These are phyloP conservation scores for Paracamarosporium sp. DNA, from an alignment of 2,329 filamentous ascomycete species.

Conservation along the genomic window DNA sequence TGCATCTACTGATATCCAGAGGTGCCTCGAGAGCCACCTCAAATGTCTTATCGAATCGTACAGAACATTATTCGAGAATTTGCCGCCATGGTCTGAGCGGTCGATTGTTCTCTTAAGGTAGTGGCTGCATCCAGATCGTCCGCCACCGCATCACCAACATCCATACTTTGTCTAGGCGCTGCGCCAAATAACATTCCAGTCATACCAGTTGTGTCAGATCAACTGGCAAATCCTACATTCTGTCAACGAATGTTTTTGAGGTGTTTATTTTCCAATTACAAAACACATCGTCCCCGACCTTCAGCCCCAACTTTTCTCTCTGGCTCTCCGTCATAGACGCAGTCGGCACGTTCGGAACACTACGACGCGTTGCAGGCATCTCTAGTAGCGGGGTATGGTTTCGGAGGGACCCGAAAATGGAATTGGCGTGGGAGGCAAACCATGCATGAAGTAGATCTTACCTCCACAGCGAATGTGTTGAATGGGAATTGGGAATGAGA, in stretches of 20 bases:
- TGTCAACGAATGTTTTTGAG: not conserved
- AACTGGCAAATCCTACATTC: conserved; percentile 5
- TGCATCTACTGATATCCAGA: not conserved
- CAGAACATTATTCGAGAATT: not conserved
- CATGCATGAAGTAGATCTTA: conserved; percentile 24
- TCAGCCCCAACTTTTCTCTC: conserved; percentile 17
- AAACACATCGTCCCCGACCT: conserved; percentile 17
- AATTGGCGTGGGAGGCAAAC: conserved; percentile 20
- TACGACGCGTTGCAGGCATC: conserved; percentile 14
- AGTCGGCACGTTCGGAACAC: conserved; percentile 9
- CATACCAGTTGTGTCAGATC: conserved; percentile 17
- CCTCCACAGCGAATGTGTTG: conserved; percentile 14
- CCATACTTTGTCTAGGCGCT: conserved; percentile 10
- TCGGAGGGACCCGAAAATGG: conserved; percentile 19
- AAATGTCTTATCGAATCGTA: not conserved
- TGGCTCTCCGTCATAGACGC: conserved; percentile 15
- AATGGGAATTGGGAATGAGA: conserved; percentile 15
- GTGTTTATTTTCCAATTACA: not conserved
- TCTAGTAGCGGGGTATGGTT: conserved; percentile 13
- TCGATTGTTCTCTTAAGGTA: not conserved
- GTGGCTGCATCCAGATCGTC: not conserved
- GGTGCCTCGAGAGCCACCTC: not conserved
- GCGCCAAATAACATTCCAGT: conserved; percentile 16
- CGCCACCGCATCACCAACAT: conserved; percentile 17
- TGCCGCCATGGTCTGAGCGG: not conserved